These are phyloP conservation scores for Penicillium frequentans DNA, from an alignment of 2,329 filamentous ascomycete species.

Conservation along the genomic window DNA sequence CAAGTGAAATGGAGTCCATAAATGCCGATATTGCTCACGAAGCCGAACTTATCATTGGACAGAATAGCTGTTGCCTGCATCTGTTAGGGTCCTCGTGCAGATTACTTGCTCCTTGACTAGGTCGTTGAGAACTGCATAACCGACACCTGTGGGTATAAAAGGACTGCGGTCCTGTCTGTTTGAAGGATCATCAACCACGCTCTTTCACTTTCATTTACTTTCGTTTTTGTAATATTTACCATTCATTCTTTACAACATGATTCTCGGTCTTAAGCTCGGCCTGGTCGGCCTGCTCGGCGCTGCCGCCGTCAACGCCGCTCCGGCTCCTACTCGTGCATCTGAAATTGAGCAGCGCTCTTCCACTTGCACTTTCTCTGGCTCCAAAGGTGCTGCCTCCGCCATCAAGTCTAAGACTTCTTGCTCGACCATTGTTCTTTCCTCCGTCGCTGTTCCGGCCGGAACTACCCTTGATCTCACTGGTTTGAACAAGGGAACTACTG, in stretches of 20 bases:
- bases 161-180: background rate
- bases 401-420: slow-evolving; percentile 14
- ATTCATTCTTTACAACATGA: background rate
- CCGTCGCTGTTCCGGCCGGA: slow-evolving; percentile 15
- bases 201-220: background rate
- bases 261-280: background rate
- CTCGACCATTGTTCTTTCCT: slow-evolving; percentile 16
- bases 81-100: background rate
- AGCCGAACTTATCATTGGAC: background rate
- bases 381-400: slow-evolving; percentile 11
- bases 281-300: background rate
- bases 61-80: background rate
- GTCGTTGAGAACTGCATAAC: background rate
- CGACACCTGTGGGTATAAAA: background rate
- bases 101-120: background rate
- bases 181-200: background rate
- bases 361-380: slow-evolving; percentile 18
- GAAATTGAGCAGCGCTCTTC: slow-evolving; percentile 13
- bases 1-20: background rate
- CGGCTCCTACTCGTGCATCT: slow-evolving; percentile 11
- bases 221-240: background rate
- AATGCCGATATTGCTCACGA: background rate
- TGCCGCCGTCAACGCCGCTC: slow-evolving; percentile 8
- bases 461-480: slow-evolving; percentile 16
- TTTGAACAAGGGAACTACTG: slow-evolving; percentile 15